phyloP scores from a whole-genome alignment of 164 flowering plant genomes.

The Aristolochia contorta region DNA sequence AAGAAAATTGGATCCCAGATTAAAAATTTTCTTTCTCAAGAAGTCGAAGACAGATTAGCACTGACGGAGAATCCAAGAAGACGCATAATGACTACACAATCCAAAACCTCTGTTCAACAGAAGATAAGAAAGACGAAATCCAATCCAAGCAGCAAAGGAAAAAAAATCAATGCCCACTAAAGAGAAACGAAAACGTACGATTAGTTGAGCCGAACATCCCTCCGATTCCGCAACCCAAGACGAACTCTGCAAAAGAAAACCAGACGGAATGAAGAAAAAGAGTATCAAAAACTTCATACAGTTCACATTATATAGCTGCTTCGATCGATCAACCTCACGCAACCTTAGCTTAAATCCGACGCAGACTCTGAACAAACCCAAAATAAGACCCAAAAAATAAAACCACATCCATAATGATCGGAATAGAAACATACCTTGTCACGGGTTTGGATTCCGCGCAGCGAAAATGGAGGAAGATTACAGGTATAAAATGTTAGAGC shows the following conservation, averaged over 20 bases:
- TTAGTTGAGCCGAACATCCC: slow-evolving; percentile 41
- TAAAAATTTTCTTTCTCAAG: neutral
- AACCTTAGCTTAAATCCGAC: slow-evolving; percentile 7
- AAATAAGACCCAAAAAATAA: neutral
- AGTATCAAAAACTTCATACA: neutral
- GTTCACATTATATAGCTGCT: neutral
- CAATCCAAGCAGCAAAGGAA: neutral
- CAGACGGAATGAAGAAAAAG: neutral
- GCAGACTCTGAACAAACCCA: neutral
- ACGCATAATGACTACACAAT: neutral
- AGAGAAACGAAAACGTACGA: slow-evolving; percentile 24
- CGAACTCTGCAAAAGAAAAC: slow-evolving; percentile 4
- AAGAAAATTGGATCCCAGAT: neutral
- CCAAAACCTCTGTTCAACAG: neutral
- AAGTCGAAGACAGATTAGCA: neutral
- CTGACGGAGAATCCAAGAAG: too few species aligned
- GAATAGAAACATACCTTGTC: neutral
- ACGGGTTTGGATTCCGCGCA: slow-evolving; percentile 2
- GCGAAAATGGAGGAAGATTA: neutral
- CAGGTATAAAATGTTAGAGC: neutral
- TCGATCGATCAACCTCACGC: neutral
- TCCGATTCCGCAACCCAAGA: slow-evolving; percentile 6
- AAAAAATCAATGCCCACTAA: neutral
- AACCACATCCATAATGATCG: neutral
- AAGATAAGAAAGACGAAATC: neutral